phyloP scores from a whole-genome alignment of 1,139 yeast genomes.

The Kurtzmaniella natalensis region DNA sequence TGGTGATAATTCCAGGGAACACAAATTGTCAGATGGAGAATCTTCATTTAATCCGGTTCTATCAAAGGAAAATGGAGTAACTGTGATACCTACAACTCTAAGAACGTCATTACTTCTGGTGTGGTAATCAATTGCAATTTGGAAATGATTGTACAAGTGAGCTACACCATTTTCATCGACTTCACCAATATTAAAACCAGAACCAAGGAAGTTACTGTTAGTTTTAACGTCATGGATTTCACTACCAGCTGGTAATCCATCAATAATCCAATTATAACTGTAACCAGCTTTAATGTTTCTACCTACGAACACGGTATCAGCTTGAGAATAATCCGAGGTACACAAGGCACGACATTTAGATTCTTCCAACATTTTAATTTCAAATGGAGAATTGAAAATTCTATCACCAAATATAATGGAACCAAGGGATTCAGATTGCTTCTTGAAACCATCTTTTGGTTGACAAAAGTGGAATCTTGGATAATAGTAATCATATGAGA shows the following conservation, averaged over 20 bases:
- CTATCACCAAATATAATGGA: slow-evolving; percentile 94
- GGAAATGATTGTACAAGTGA: slow-evolving; percentile 75
- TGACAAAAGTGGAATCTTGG: slow-evolving; percentile 78
- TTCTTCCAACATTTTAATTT: slow-evolving; percentile 71
- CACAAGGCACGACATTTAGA: slow-evolving; percentile 67
- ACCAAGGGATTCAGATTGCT: slow-evolving; percentile 88
- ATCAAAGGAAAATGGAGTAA: slow-evolving; percentile 62
- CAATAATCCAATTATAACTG: slow-evolving; percentile 88
- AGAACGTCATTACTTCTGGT: slow-evolving; percentile 59
- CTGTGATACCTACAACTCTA: slow-evolving; percentile 90
- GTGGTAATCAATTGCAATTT: slow-evolving; percentile 78
- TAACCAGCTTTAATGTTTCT: slow-evolving; percentile 78
- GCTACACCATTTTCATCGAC: slow-evolving; percentile 48
- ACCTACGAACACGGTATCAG: slow-evolving; percentile 72
- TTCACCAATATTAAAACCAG: slow-evolving; percentile 78
- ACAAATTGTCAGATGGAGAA: slow-evolving; percentile 25
- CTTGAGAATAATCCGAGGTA: slow-evolving; percentile 49
- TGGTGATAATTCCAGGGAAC: slow-evolving; percentile 28
- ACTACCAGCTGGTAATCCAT: slow-evolving; percentile 90
- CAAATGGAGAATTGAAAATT: slow-evolving; percentile 87
- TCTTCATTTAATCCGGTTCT: slow-evolving; percentile 27
- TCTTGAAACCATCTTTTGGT: slow-evolving; percentile 64
- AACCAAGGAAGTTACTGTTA: slow-evolving; percentile 59
- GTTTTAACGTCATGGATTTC: slow-evolving; percentile 52
- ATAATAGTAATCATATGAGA: slow-evolving; percentile 83